phyloP scores from a whole-genome alignment of 2,329 filamentous ascomycete species.

The Fonsecaea multimorphosa region DNA sequence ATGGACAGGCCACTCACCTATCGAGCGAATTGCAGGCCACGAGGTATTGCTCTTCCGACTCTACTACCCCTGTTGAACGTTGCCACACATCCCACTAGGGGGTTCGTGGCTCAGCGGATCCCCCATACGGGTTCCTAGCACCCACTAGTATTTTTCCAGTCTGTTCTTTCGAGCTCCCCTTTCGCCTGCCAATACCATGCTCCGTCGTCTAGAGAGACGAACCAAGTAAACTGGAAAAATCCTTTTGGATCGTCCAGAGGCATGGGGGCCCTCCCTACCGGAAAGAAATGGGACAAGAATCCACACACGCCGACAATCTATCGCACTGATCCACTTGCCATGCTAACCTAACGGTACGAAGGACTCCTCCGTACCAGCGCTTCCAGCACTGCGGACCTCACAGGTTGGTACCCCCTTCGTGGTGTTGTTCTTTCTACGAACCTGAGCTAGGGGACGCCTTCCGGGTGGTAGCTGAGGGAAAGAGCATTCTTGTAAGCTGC shows the following conservation, averaged over 20 bases:
- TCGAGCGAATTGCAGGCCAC: constrained; percentile 11
- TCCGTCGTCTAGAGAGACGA: neutral
- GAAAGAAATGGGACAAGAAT: neutral
- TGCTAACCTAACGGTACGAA: neutral
- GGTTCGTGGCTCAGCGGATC: constrained; percentile 10
- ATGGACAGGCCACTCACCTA: constrained; percentile 7
- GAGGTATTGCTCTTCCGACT: neutral
- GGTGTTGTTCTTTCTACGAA: constrained; percentile 7
- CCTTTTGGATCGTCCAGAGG: neutral
- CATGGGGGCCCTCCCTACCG: neutral
- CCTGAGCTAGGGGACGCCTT: neutral
- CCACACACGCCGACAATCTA: neutral
- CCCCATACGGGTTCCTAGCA: neutral
- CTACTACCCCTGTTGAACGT: neutral
- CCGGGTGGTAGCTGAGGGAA: neutral
- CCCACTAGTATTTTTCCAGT: constrained; percentile 2
- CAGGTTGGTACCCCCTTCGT: neutral
- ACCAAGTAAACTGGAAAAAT: neutral
- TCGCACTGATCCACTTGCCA: constrained; percentile 9
- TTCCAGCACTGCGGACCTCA: constrained; percentile 2
- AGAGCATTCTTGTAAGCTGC: constrained; percentile 13
- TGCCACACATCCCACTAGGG: constrained; percentile 7
- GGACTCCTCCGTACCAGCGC: neutral
- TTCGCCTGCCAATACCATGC: neutral
- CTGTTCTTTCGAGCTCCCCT: neutral